Conservation (phyloP, 768 basidiomycete genomes). For the Naganishia friedmannii region DNA sequence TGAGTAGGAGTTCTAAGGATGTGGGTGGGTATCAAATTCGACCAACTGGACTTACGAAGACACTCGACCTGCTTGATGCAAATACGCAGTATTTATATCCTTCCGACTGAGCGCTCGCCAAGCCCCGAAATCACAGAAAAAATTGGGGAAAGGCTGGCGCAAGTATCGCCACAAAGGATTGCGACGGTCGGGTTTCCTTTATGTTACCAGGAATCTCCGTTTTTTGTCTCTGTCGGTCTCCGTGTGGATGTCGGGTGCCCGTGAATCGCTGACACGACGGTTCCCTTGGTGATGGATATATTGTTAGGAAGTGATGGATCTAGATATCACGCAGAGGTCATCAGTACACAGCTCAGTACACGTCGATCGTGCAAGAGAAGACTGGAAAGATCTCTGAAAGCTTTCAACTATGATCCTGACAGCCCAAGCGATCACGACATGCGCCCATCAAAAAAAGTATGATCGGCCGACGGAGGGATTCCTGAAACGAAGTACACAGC, state of each 20-base stretch:
- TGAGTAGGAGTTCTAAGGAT: background rate
- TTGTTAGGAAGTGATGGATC: background rate
- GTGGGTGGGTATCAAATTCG: background rate
- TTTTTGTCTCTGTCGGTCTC: background rate
- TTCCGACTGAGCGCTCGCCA: background rate
- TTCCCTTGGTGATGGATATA: background rate
- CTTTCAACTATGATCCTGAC: background rate
- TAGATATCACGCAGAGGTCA: background rate
- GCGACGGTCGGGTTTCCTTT: background rate
- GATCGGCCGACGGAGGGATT: background rate
- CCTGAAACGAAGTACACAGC: slow-evolving; percentile 2
- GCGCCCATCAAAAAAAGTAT: background rate
- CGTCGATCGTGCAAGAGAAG: too few relatives aligned
- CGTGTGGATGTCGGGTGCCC: background rate
- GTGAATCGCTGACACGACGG: background rate
- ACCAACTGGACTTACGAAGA: background rate
- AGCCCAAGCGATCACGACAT: slow-evolving; percentile 1
- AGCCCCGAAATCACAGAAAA: background rate
- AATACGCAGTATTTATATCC: background rate
- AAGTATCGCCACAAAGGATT: background rate
- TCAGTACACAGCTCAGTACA: background rate
- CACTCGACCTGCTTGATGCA: background rate
- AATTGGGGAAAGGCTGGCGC: background rate
- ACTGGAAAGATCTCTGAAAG: background rate
- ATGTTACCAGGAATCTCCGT: background rate